Conservation (phyloP, 2,329 filamentous ascomycete genomes). For the Phaeosphaeriaceae sp. region DNA sequence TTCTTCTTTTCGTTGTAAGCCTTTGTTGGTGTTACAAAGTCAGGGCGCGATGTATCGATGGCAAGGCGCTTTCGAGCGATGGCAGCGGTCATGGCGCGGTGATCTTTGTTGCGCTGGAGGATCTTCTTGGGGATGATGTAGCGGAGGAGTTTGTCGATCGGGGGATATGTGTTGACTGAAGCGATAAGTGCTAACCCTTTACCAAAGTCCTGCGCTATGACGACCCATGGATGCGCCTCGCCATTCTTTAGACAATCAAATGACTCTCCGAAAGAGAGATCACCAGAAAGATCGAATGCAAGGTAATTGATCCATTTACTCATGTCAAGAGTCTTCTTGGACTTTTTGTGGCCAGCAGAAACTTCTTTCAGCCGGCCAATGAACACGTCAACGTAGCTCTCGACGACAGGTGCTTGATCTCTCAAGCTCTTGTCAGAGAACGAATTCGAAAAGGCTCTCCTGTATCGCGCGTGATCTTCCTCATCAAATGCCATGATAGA, state of each 20-base stretch:
- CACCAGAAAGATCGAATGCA: conserved; percentile 44
- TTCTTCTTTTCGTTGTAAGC: conserved; percentile 28
- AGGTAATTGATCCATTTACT: conserved; percentile 47
- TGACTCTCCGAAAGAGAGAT: conserved; percentile 41
- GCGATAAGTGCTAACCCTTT: conserved; percentile 40
- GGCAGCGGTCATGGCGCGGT: conserved; percentile 29
- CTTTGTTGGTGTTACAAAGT: conserved; percentile 37
- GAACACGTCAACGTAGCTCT: conserved; percentile 31
- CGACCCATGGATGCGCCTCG: conserved; percentile 6
- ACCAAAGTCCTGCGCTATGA: conserved; percentile 25
- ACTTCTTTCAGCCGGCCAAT: conserved; percentile 22
- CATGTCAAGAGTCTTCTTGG: not conserved
- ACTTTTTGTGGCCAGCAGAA: not conserved
- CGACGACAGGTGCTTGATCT: conserved; percentile 32
- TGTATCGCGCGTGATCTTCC: conserved; percentile 27
- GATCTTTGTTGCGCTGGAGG: conserved; percentile 26
- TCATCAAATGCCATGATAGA: conserved; percentile 35
- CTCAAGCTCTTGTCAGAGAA: conserved; percentile 37
- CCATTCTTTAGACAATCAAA: conserved; percentile 43
- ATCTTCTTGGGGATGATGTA: conserved; percentile 34
- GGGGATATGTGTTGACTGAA: conserved; percentile 30
- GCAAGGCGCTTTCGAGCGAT: conserved; percentile 33
- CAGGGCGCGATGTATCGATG: conserved; percentile 25
- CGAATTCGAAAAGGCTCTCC: conserved; percentile 33
- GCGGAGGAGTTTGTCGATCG: conserved; percentile 27